Base-by-base conservation (phyloP, 2,329 filamentous ascomycete genomes). In the Apiospora koreana region DNA sequence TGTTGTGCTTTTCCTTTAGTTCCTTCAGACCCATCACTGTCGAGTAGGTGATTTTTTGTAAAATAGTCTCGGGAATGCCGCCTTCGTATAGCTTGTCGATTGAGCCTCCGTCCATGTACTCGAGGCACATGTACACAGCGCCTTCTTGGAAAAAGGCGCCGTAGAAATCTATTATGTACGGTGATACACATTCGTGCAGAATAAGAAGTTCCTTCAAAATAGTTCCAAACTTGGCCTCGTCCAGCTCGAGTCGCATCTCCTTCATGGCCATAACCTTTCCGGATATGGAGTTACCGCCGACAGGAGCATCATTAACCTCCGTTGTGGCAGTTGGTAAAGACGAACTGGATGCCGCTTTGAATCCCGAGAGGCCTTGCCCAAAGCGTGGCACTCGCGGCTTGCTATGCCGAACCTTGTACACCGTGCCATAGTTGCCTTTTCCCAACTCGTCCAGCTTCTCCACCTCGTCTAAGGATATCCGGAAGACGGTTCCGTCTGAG, bases 121-220 rank as follows among this genome's bases (percentile, higher is more conserved):
- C 96, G 80, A 99, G 97, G 83, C 96, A 99, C 81, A 99, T 98
- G 81, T 99, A 99, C 1, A 99, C 96, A 0, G 96, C 96, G 38
- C 96, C 95, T 83, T 99, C 96, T 79, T 99, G 96, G 86, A 98
- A 99, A 80, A 99, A 99, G 6, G 96, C 96, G 0, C 96, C 96
- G 80, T 98, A 99, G 77, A 99, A 99, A 79, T 99, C 95, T 80
- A 99, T 96, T 75, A 99, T 98, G 81, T 95, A 97, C 0, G 96
- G 95, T 1, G 94, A 98, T 3, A 96, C 87, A 78, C 96, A 99
- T 76, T 96, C 93, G 82, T 99, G 96, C 2, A 99, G 86, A 73
- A 99, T 95, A 77, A 99, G 94, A 65, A 99, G 86, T 82, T 99
- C 96, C 89, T 98, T 99, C 76, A 98, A 92, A 78, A 99, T 99